Percentiles rank a stretch among this genome's conserved stretches.
Evolutionary conservation across 2,329 filamentous ascomycete species (phyloP).

Genomic region (Hortaea werneckii): DNA sequence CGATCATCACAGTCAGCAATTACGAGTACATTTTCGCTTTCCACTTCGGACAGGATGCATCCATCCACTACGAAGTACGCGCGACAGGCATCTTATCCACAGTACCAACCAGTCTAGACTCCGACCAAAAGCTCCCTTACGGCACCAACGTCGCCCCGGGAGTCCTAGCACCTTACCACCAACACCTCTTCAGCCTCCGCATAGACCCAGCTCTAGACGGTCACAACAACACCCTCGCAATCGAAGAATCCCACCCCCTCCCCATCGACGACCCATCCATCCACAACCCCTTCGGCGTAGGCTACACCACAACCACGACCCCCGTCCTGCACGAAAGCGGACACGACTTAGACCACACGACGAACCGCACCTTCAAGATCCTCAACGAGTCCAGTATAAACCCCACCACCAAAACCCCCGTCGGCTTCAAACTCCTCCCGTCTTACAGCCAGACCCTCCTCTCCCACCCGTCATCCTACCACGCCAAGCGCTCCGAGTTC

Average conservation of each 20-base stretch:
- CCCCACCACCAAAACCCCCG: constrained; percentile 18
- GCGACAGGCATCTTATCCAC: constrained; percentile 58
- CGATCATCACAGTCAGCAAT: constrained; percentile 58
- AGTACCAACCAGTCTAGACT: constrained; percentile 37
- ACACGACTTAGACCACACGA: constrained; percentile 29
- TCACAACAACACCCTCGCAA: constrained; percentile 42
- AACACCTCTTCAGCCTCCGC: constrained; percentile 57
- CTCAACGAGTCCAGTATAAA: constrained; percentile 39
- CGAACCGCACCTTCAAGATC: constrained; percentile 48
- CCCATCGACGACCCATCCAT: constrained; percentile 38
- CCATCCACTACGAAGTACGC: constrained; percentile 50
- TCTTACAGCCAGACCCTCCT: not conserved
- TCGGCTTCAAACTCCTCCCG: not conserved
- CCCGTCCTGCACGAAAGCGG: constrained; percentile 12
- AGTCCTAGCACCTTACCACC: constrained; percentile 58
- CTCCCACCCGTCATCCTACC: constrained; percentile 26
- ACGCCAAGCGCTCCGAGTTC: constrained; percentile 39
- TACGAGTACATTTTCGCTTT: constrained; percentile 62
- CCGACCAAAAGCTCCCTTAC: constrained; percentile 43
- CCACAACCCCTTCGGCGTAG: constrained; percentile 53
- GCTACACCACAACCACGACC: constrained; percentile 44
- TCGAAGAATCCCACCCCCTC: constrained; percentile 44
- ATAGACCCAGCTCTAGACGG: constrained; percentile 56
- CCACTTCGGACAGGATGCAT: constrained; percentile 54
- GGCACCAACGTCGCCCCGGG: constrained; percentile 54